Evolutionary conservation across 2,329 filamentous ascomycete species (phyloP), one percentile per base, ranked within the genome.

Genomic region (Penicillium sp.): DNA sequence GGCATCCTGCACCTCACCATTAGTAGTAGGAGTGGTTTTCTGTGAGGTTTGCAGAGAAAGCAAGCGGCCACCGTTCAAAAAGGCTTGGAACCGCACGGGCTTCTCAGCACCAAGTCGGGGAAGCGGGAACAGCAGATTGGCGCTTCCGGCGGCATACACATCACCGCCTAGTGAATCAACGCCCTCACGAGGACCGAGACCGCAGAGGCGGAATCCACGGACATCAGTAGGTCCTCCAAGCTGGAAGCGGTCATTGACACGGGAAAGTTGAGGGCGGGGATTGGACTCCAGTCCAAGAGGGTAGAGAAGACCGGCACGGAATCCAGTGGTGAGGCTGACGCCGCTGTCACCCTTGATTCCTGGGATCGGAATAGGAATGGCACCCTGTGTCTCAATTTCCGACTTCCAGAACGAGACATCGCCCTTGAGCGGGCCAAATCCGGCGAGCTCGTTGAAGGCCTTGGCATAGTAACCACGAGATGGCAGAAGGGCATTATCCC

Each of bases 221-320:
- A 99, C 90, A 70, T 96, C 93, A 3, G 92, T 96, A 4, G 94
- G 93, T 0, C 94, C 94, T 43, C 94, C 94, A 33, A 99, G 89
- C 69, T 92, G 87, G 79, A 99, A 99, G 44, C 94, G 91, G 74
- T 99, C 94, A 72, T 96, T 97, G 69, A 97, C 84, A 31, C 91
- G 86, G 64, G 90, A 96, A 5, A 88, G 85, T 25, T 83, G 80
- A 0, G 88, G 83, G 21, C 79, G 78, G 68, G 52, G 81, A 49
- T 65, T 70, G 43, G 78, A 78, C 7, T 86, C 86, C 8, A 89
- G 78, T 1, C 90, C 83, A 17, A 99, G 80, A 1, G 94, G 94
- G 71, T 89, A 96, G 9, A 99, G 81, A 49, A 96, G 73, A 36
- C 94, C 94, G 21, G 89, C 85, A 51, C 93, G 85, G 55, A 97